These are phyloP conservation scores for Dendrocalamus sinicus DNA, from an alignment of 176 grass and related monocot species.

Conservation along the genomic window DNA sequence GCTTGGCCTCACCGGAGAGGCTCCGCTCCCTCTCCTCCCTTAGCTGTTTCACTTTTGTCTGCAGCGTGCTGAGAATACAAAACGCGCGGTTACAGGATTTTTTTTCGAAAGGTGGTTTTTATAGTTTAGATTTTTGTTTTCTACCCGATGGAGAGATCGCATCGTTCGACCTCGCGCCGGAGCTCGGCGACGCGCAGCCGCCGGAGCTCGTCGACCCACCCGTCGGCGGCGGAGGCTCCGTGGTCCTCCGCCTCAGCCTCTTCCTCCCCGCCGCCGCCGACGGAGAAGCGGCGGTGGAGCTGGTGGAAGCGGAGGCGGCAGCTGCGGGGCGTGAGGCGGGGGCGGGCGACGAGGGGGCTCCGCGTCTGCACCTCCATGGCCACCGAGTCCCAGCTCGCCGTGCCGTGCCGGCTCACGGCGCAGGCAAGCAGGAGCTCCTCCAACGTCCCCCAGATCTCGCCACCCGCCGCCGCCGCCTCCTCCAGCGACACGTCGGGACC, in stretches of 20 bases:
- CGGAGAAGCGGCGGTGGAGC: slow-evolving; percentile 79
- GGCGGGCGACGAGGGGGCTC: slow-evolving; percentile 47
- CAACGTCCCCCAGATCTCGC: slow-evolving; percentile 97
- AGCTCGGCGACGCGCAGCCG: slow-evolving; percentile 88
- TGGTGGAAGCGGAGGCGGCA: slow-evolving; percentile 75
- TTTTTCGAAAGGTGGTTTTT: slow-evolving; percentile 8
- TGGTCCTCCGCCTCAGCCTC: neutral
- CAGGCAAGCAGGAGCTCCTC: slow-evolving; percentile 92
- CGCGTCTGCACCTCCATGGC: slow-evolving; percentile 82
- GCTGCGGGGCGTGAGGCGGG: slow-evolving; percentile 56
- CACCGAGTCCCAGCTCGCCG: slow-evolving; percentile 83
- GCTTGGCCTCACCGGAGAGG: slow-evolving; percentile 40
- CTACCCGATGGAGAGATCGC: slow-evolving; percentile 94
- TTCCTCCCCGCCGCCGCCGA: neutral
- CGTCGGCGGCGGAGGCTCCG: slow-evolving; percentile 51
- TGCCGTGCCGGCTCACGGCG: slow-evolving; percentile 84
- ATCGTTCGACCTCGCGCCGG: slow-evolving; percentile 88
- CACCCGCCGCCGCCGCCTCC: slow-evolving; percentile 21
- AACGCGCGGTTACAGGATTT: neutral
- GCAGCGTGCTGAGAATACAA: slow-evolving; percentile 58
- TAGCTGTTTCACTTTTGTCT: slow-evolving; percentile 78
- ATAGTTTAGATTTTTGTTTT: neutral
- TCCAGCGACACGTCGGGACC: slow-evolving; percentile 37
- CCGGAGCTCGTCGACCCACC: slow-evolving; percentile 89
- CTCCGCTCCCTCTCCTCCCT: slow-evolving; percentile 63